Conservation (phyloP, 768 basidiomycete species). For the Tulasnella sp. region DNA sequence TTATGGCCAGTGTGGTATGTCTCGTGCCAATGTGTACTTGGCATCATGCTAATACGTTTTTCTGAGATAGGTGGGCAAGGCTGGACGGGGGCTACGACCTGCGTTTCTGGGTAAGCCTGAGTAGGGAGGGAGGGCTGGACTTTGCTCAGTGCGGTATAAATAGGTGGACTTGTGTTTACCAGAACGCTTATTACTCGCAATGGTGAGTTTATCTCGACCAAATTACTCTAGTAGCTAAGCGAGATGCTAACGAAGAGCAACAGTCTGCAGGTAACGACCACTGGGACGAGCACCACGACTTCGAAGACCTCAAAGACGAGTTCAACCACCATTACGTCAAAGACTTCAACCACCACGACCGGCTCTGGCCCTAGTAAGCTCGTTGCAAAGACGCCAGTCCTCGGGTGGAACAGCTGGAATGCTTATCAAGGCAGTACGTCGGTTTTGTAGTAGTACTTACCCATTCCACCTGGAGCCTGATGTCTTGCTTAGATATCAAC, state of each 20-base stretch:
- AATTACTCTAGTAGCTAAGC: neutral
- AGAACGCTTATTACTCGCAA: neutral
- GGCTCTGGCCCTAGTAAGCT: constrained; percentile 1
- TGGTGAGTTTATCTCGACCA: neutral
- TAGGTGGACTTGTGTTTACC: constrained; percentile 2
- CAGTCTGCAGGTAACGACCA: neutral
- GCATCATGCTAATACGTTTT: neutral
- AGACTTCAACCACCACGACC: constrained; percentile 4
- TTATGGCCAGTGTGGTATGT: neutral
- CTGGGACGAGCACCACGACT: constrained; percentile 4
- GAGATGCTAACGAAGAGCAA: neutral
- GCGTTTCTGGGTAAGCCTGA: constrained; percentile 22
- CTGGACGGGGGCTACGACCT: constrained; percentile 28
- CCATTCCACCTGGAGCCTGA: neutral
- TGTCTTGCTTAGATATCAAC: constrained; percentile 29
- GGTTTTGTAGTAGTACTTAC: no score
- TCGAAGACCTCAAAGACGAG: neutral
- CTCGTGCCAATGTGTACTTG: no score
- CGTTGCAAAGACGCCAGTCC: constrained; percentile 36
- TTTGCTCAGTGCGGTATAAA: neutral
- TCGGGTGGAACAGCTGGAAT: constrained; percentile 47
- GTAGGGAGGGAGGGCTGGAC: no score
- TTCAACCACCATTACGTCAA: neutral
- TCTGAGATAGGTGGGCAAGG: constrained; percentile 22
- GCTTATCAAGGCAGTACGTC: constrained; percentile 34